Conservation (phyloP, 108 stramenopile genomes). For the Cyclostephanos invisitatus region DNA sequence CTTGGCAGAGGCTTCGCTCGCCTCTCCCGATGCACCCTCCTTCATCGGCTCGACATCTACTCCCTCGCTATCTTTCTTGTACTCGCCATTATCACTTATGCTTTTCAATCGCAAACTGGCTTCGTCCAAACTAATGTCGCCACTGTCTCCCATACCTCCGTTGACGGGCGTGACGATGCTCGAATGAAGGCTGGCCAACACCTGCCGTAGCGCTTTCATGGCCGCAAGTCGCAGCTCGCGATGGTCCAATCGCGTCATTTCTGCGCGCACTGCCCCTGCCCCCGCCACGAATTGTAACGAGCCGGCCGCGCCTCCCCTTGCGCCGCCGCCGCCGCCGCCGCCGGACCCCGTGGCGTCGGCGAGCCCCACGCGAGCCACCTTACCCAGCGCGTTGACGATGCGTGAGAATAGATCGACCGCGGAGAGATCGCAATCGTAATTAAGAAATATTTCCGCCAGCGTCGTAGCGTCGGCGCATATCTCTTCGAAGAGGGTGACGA, state of each 20-base stretch:
- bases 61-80: constrained; percentile 13
- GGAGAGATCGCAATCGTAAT: constrained; percentile 97
- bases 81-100: constrained; percentile 16
- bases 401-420: constrained; percentile 93
- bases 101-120: constrained; percentile 20
- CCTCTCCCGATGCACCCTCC: constrained; percentile 9
- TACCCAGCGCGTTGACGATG: constrained; percentile 90
- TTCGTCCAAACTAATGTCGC: constrained; percentile 32
- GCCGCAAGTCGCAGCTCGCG: constrained; percentile 77
- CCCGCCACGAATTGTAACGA: constrained; percentile 54
- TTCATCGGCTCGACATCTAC: constrained; percentile 5
- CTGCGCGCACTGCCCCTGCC: constrained; percentile 65
- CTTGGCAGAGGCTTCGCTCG: constrained; percentile 8
- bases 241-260: constrained; percentile 64
- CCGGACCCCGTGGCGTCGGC: constrained; percentile 41
- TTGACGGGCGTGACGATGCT: constrained; percentile 74
- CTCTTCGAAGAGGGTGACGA: constrained; percentile 90
- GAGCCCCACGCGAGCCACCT: constrained; percentile 78
- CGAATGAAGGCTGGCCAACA: constrained; percentile 82
- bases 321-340: constrained; percentile 16
- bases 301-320: constrained; percentile 23
- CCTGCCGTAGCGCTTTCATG: constrained; percentile 81
- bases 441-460: constrained; percentile 95
- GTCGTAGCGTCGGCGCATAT: constrained; percentile 88
- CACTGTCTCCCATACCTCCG: constrained; percentile 12